Conservation (phyloP, 2,329 filamentous ascomycete genomes). For the Cercospora janseana region DNA sequence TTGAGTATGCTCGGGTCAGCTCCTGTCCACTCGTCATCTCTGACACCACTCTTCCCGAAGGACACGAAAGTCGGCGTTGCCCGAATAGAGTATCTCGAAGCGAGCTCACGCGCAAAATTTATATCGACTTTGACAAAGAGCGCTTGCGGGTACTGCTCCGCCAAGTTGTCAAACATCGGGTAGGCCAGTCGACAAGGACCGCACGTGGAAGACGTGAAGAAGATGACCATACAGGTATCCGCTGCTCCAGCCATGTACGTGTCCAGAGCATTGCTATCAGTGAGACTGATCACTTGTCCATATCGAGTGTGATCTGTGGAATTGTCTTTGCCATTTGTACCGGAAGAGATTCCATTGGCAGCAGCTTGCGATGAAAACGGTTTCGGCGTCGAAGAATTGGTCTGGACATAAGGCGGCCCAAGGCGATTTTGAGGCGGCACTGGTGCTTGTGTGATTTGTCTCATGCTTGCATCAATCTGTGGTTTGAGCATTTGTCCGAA, state of each 20-base stretch:
- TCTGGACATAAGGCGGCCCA: conserved; percentile 9
- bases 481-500: conserved; percentile 86
- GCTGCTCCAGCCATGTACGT: conserved; percentile 58
- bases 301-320: conserved; percentile 18
- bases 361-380: no score
- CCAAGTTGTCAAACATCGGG: conserved; percentile 76
- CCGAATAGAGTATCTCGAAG: conserved; percentile 63
- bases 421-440: conserved; percentile 40
- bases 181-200: conserved; percentile 81
- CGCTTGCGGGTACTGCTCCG: conserved; percentile 67
- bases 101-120: conserved; percentile 60
- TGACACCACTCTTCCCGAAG: conserved; percentile 66
- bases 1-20: conserved; percentile 67
- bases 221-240: conserved; percentile 72
- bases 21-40: conserved; percentile 78
- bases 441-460: conserved; percentile 60
- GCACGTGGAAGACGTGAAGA: conserved; percentile 89
- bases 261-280: conserved; percentile 60
- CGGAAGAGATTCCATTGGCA: neutral
- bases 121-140: conserved; percentile 82
- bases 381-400: neutral
- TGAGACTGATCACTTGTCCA: conserved; percentile 61
- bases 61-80: conserved; percentile 89
- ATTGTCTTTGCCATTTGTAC: neutral
- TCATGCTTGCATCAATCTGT: conserved; percentile 65